Conservation (phyloP, 1,284 basidiomycete species). For the Mycena citricolor region DNA sequence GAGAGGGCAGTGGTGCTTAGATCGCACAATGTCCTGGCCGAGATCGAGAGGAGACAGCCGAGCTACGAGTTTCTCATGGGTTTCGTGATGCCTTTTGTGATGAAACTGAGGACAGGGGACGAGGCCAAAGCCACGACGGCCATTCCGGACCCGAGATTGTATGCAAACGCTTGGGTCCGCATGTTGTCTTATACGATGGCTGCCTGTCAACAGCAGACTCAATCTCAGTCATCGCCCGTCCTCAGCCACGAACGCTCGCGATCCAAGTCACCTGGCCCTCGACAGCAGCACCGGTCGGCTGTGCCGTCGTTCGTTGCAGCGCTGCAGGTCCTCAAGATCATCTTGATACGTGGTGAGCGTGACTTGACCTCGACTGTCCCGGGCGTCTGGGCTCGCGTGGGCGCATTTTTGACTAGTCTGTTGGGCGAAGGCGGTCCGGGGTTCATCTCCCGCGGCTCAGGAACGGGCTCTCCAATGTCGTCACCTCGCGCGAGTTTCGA, state of each 20-base stretch:
- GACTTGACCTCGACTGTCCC: slow-evolving; percentile 56
- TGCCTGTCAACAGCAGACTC: slow-evolving; percentile 44
- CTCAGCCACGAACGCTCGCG: slow-evolving; percentile 29
- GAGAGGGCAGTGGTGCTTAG: slow-evolving; percentile 51
- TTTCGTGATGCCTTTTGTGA: slow-evolving; percentile 61
- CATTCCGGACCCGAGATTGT: too few relatives aligned
- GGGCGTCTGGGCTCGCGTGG: slow-evolving; percentile 63
- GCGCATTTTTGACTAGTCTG: slow-evolving; percentile 45
- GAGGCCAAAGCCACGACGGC: slow-evolving; percentile 41
- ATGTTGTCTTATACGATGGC: slow-evolving; percentile 60
- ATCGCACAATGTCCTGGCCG: slow-evolving; percentile 53
- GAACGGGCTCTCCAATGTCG: slow-evolving; percentile 44
- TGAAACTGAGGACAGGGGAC: slow-evolving; percentile 53
- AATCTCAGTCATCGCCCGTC: too few relatives aligned
- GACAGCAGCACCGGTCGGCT: slow-evolving; percentile 32
- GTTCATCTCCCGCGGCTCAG: slow-evolving; percentile 49
- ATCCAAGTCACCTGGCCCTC: slow-evolving; percentile 46
- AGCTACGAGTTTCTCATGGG: slow-evolving; percentile 60
- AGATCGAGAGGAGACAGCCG: slow-evolving; percentile 55
- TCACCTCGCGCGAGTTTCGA: slow-evolving; percentile 43
- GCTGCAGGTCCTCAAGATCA: slow-evolving; percentile 70
- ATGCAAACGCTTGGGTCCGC: slow-evolving; percentile 67
- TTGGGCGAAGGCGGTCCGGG: slow-evolving; percentile 58
- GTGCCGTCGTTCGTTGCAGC: slow-evolving; percentile 53
- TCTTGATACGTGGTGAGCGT: slow-evolving; percentile 60